Conservation (phyloP, 177 flowering plant species). For the Vitis hybrid region DNA sequence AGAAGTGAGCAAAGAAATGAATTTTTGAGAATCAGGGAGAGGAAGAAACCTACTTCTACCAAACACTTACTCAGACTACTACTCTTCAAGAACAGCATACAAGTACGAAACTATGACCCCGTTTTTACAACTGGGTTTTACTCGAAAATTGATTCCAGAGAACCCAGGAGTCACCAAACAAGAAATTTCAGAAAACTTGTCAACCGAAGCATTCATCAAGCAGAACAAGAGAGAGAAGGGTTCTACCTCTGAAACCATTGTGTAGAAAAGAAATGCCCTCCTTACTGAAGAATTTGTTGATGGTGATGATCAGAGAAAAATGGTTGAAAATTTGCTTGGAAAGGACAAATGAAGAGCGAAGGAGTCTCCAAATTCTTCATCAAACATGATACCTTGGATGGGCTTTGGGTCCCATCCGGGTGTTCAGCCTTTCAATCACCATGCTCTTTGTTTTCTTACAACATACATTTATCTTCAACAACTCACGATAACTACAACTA, state of each 20-base stretch:
- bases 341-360: not conserved
- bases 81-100: too few species aligned
- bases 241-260: slow-evolving; percentile 19
- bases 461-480: not conserved
- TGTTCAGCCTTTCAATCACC: slow-evolving; percentile 15
- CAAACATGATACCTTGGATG: slow-evolving; percentile 4
- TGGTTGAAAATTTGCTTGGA: not conserved
- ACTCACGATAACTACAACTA: slow-evolving; percentile 6
- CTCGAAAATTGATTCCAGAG: not conserved
- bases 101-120: not conserved
- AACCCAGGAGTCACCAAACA: not conserved
- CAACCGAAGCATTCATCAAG: not conserved
- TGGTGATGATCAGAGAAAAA: slow-evolving; percentile 1
- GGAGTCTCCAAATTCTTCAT: not conserved
- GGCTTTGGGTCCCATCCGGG: slow-evolving; percentile 13
- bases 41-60: too few species aligned
- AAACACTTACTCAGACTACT: too few species aligned
- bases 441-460: not conserved
- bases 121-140: not conserved
- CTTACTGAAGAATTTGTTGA: not conserved
- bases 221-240: not conserved
- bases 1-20: too few species aligned
- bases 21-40: too few species aligned
- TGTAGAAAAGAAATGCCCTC: not conserved
- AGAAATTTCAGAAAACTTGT: not conserved